Evolutionary conservation across 306 rosid genomes (phyloP).

Genomic region (Fragaria ananassa): DNA sequence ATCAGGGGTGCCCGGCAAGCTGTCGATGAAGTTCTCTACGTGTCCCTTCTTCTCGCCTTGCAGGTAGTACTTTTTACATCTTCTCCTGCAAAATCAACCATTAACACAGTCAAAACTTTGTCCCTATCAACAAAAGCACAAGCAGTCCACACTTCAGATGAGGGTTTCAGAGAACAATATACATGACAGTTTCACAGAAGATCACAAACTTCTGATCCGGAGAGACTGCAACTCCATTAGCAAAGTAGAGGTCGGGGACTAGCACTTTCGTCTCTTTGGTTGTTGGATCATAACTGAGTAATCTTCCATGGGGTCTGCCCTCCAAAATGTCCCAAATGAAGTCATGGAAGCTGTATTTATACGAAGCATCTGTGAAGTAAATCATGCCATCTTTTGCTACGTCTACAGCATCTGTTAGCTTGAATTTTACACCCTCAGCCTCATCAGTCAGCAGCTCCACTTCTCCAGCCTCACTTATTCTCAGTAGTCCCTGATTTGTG

Average conservation of each 20-base stretch:
- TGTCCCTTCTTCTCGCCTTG: slow-evolving; percentile 55
- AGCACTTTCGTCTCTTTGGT: slow-evolving; percentile 53
- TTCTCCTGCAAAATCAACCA: slow-evolving; percentile 41
- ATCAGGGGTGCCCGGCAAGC: slow-evolving; percentile 62
- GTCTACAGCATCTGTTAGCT: slow-evolving; percentile 55
- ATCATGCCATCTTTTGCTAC: slow-evolving; percentile 57
- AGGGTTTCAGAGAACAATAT: not conserved
- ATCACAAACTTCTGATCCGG: slow-evolving; percentile 56
- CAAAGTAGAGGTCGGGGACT: slow-evolving; percentile 46
- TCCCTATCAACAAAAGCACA: not conserved
- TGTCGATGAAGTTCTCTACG: slow-evolving; percentile 46
- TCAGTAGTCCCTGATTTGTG: slow-evolving; percentile 55
- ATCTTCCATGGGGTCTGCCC: slow-evolving; percentile 63
- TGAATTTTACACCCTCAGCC: slow-evolving; percentile 53
- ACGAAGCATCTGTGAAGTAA: slow-evolving; percentile 73
- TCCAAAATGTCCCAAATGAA: slow-evolving; percentile 35
- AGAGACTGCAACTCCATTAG: slow-evolving; percentile 63
- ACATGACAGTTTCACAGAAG: slow-evolving; percentile 61
- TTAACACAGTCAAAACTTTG: not conserved
- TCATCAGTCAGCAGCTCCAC: slow-evolving; percentile 49
- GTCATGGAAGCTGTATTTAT: slow-evolving; percentile 37
- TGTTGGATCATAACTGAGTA: slow-evolving; percentile 54
- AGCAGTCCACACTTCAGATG: not conserved
- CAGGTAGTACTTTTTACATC: slow-evolving; percentile 59
- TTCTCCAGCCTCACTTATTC: slow-evolving; percentile 39